These are phyloP conservation scores for Fusarium circinatum DNA, from an alignment of 2,329 filamentous ascomycete genomes.

Conservation along the genomic window DNA sequence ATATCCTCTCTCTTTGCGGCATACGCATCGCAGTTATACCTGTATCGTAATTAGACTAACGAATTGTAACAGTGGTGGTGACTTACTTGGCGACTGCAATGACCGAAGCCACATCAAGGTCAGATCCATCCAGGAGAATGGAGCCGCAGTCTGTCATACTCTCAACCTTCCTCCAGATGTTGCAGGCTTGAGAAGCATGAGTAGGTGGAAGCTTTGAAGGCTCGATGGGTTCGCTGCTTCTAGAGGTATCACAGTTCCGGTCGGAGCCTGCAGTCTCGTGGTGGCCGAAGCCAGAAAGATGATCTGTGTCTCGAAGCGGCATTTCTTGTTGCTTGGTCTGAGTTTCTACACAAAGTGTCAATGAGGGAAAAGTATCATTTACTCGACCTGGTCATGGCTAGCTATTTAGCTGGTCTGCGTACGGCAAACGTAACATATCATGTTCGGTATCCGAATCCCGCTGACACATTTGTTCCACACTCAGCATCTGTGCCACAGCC, in stretches of 20 bases:
- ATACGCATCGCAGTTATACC: background rate
- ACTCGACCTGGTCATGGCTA: accelerated
- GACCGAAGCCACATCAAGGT: background rate
- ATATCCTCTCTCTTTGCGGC: background rate
- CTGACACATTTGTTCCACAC: too few relatives aligned
- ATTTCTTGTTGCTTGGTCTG: background rate
- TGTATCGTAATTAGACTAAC: accelerated
- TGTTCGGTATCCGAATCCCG: background rate
- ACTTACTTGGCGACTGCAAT: background rate
- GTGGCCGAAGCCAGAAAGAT: background rate
- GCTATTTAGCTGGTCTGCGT: too few relatives aligned
- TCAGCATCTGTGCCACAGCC: too few relatives aligned
- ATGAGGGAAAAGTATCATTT: accelerated
- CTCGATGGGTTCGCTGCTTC: background rate
- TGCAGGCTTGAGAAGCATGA: background rate
- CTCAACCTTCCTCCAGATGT: background rate
- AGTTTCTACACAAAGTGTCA: accelerated
- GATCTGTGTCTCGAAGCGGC: background rate
- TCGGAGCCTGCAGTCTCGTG: accelerated
- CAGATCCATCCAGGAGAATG: background rate
- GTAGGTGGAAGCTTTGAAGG: accelerated
- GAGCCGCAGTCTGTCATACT: background rate
- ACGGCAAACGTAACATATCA: too few relatives aligned
- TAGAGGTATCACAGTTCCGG: accelerated
- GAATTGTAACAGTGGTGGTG: accelerated